Conservation (phyloP, 768 basidiomycete genomes). For the Tulasnella sp. region DNA sequence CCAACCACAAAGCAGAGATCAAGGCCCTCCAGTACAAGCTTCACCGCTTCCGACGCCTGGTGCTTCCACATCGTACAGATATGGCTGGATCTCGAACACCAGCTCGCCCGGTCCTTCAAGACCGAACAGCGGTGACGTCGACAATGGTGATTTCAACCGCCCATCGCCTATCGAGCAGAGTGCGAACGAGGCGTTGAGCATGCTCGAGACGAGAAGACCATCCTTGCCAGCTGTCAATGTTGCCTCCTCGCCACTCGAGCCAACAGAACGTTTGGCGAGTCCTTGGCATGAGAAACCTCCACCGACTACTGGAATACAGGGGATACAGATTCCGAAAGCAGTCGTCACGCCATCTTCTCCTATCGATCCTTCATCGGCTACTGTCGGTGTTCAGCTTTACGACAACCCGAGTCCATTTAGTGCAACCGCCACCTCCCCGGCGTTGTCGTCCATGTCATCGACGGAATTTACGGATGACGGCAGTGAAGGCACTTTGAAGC, state of each 20-base stretch:
- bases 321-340: slow-evolving; percentile 7
- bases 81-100: not conserved
- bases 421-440: slow-evolving; percentile 18
- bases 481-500: slow-evolving; percentile 33
- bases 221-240: not conserved
- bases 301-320: not conserved
- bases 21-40: not conserved
- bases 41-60: not conserved
- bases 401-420: not conserved
- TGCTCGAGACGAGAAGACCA: slow-evolving; percentile 5
- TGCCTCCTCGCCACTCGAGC: not conserved
- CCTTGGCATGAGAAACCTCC: not conserved
- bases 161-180: slow-evolving; percentile 18
- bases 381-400: not conserved
- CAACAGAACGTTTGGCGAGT: not conserved
- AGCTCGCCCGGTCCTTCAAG: not conserved
- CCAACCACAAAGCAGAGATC: not conserved
- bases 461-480: slow-evolving; percentile 27
- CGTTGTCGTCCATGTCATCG: slow-evolving; percentile 25
- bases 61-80: not conserved
- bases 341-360: slow-evolving; percentile 19
- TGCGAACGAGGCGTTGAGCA: not conserved
- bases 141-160: not conserved
- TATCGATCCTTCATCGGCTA: not conserved
- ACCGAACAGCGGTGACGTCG: slow-evolving; percentile 1